Conservation (phyloP, 306 rosid genomes). For the Vachellia collinsii region DNA sequence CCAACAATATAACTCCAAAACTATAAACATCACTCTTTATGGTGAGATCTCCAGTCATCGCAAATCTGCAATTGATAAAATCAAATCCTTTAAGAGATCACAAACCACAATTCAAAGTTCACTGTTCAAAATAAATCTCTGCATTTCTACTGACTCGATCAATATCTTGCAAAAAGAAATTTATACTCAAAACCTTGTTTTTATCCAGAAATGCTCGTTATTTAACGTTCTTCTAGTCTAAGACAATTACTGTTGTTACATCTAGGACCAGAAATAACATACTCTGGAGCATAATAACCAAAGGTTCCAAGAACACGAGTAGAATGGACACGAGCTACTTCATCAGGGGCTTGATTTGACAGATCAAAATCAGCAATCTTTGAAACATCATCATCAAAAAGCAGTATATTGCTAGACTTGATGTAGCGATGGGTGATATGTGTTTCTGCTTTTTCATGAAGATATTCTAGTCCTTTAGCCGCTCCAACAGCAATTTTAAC, state of each 20-base stretch:
- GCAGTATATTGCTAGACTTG: constrained; percentile 78
- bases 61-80: constrained; percentile 61
- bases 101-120: constrained; percentile 8
- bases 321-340: constrained; percentile 82
- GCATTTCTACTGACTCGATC: background rate
- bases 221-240: background rate
- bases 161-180: background rate
- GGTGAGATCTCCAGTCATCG: constrained; percentile 77
- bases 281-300: constrained; percentile 95
- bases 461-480: constrained; percentile 78
- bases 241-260: background rate
- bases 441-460: constrained; percentile 77
- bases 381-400: constrained; percentile 69
- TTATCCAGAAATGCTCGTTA: background rate
- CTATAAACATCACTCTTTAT: constrained; percentile 85
- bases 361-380: constrained; percentile 86
- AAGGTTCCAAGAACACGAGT: constrained; percentile 94
- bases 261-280: constrained; percentile 38
- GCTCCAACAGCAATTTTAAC: constrained; percentile 87
- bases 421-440: constrained; percentile 78
- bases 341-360: constrained; percentile 86
- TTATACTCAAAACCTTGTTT: background rate
- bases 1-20: constrained; percentile 77
- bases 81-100: constrained; percentile 13
- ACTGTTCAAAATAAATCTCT: background rate